Percentiles rank a stretch among this genome's conserved stretches.
These are phyloP conservation scores for Sequoiadendron giganteum DNA, from an alignment of 75 land plant genomes.

Conservation along the genomic window DNA sequence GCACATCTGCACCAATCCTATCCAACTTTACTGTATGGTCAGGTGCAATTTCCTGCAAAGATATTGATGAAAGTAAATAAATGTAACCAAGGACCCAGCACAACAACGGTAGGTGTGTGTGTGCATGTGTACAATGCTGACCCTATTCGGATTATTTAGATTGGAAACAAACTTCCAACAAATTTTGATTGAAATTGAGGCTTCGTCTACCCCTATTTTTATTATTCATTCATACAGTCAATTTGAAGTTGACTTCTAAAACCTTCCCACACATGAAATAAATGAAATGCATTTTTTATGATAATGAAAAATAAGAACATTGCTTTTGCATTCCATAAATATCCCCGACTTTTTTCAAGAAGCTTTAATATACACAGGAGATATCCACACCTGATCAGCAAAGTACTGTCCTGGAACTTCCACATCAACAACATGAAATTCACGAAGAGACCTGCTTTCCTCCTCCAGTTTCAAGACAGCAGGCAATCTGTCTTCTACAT, in stretches of 20 bases:
- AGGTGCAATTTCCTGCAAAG: constrained; percentile 93
- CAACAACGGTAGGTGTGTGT: background rate
- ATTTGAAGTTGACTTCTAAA: background rate
- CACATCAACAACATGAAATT: constrained; percentile 97
- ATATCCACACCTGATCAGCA: constrained; percentile 75
- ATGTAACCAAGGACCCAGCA: background rate
- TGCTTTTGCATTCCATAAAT: background rate
- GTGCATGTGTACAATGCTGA: background rate
- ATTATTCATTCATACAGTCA: background rate
- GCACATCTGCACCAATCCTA: constrained; percentile 94
- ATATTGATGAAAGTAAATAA: background rate
- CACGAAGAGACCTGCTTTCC: constrained; percentile 88
- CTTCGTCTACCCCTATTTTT: background rate
- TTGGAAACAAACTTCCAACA: background rate
- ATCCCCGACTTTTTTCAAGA: background rate
- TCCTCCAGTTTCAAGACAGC: constrained; percentile 96
- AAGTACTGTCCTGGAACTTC: constrained; percentile 99
- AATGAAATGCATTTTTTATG: background rate
- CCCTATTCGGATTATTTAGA: background rate
- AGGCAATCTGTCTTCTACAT: constrained; percentile 98
- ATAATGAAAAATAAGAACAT: background rate
- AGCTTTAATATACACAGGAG: constrained; percentile 3
- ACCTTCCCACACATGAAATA: background rate
- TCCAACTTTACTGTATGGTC: constrained; percentile 99
- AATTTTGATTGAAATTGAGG: background rate